Conservation (phyloP, 192 early-diverging fungal genomes). For the Jimgerdemannia flammicorona region DNA sequence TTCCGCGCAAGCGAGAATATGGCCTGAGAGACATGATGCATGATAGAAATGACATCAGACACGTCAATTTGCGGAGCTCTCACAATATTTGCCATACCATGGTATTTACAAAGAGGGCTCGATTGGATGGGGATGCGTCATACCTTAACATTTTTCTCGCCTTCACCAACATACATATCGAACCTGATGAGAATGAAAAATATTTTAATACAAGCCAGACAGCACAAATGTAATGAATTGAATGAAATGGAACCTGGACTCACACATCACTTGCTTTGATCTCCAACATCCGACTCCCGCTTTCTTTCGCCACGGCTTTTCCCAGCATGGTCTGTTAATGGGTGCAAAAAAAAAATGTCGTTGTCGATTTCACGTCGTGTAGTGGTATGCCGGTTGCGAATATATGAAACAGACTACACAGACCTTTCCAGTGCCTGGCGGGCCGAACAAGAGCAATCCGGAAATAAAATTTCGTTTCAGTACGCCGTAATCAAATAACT, state of each 20-base stretch:
- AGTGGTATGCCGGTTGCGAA: no score
- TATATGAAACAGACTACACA: no score
- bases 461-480: conserved; percentile 67
- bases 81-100: background rate
- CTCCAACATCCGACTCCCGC: conserved; percentile 73
- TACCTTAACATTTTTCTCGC: conserved; percentile 85
- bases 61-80: background rate
- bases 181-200: no score
- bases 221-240: no score
- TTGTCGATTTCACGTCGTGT: no score
- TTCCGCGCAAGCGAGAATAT: conserved; percentile 92
- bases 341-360: no score
- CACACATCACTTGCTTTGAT: conserved; percentile 74
- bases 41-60: background rate
- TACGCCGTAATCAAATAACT: no score
- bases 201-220: no score
- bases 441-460: conserved; percentile 81
- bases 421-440: conserved; percentile 74
- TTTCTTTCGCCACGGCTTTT: conserved; percentile 81
- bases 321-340: conserved; percentile 66
- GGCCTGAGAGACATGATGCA: conserved; percentile 39
- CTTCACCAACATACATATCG: conserved; percentile 93
- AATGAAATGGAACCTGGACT: no score
- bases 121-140: background rate
- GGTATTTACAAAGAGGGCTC: background rate